Evolutionary conservation across 768 basidiomycete genomes (phyloP), one percentile per base, ranked within the genome.

Genomic region (Rhizopogon vinicolor): DNA sequence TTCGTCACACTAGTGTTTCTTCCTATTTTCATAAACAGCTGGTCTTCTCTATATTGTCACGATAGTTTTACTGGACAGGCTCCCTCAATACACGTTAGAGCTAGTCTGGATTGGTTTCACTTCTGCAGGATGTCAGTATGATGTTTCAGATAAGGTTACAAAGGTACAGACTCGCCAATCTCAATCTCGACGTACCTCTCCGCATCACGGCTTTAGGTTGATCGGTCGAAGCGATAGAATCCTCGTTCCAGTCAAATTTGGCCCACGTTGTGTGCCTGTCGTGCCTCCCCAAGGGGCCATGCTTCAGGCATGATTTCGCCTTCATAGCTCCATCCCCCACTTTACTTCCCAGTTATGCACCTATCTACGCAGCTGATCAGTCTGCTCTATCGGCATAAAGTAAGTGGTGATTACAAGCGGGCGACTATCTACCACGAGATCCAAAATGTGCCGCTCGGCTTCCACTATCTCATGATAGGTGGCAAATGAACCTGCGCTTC

Each of bases 11-110:
- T 62, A 54, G 50, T 56, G 55, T 57, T 59, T 60, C 58, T 59
- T 63, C 41, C 55, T 28, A 50, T 58, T 69, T 60, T 57, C 42
- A 54, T 60, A 40, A 60, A 40, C 45, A 42, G 44, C 62, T 57
- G 44, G 29, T 44, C 56, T 41, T 46, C 25, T n/a, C 28, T 42
- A 52, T 49, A 51, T 35, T 28, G 44, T 39, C 31, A 44, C 37
- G 28, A 44, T 44, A 31, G 51, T 40, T 18, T 53, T 41, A 31
- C 37, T 42, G 33, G 33, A 37, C 35, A 37, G 19, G 14, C 9
- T 6, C 48, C 14, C n/a, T 37, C 22, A 9, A 16, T 25, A 19
- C 6, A 1, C 35, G 35, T 25, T 14, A 22, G 48, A 35, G 35
- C 25, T 37, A 19, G 19, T 37, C 31, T 33, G 31, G 8, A 7